Percentiles rank a stretch among this genome's conserved stretches.
Evolutionary conservation across 2,329 filamentous ascomycete species (phyloP).

Genomic region (Phyllosticta citrichinensis): DNA sequence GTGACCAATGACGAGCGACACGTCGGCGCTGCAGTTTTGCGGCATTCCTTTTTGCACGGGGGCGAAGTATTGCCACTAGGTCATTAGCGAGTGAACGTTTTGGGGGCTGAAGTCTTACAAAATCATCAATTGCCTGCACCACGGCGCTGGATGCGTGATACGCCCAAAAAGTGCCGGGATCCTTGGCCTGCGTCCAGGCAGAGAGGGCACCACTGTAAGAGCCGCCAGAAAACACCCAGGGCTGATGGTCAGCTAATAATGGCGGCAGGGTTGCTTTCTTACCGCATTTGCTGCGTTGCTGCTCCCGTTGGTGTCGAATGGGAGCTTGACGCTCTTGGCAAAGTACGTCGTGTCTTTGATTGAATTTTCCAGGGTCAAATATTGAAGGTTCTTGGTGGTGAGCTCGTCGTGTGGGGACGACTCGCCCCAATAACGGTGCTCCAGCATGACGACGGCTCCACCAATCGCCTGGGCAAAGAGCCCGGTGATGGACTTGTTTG

Average conservation of each 20-base stretch:
- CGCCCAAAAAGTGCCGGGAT: conserved; percentile 50
- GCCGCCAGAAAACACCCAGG: conserved; percentile 48
- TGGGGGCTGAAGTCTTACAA: background rate
- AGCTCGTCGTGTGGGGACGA: conserved; percentile 44
- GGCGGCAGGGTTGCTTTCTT: background rate
- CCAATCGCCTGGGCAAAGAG: conserved; percentile 42
- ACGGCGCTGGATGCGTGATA: conserved; percentile 48
- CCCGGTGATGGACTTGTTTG: conserved; percentile 40
- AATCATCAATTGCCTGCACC: conserved; percentile 44
- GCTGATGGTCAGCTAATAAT: conserved; percentile 16
- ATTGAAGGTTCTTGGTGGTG: conserved; percentile 44
- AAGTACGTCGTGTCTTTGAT: conserved; percentile 47
- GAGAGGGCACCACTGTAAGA: conserved; percentile 48
- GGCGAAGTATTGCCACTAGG: conserved; percentile 46
- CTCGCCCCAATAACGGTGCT: conserved; percentile 51
- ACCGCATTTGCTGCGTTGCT: conserved; percentile 41
- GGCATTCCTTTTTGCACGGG: conserved; percentile 50
- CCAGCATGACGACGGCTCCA: conserved; percentile 45
- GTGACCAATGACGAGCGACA: conserved; percentile 42
- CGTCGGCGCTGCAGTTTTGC: conserved; percentile 46
- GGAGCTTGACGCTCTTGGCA: conserved; percentile 42
- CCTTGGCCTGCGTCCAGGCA: conserved; percentile 44
- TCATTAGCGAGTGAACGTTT: conserved; percentile 21
- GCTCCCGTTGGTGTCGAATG: conserved; percentile 40
- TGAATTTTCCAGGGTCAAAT: conserved; percentile 44